Evolutionary conservation across 2,329 filamentous ascomycete species (phyloP), one percentile per base, ranked within the genome.

Genomic region (Coniochaeta sp.): DNA sequence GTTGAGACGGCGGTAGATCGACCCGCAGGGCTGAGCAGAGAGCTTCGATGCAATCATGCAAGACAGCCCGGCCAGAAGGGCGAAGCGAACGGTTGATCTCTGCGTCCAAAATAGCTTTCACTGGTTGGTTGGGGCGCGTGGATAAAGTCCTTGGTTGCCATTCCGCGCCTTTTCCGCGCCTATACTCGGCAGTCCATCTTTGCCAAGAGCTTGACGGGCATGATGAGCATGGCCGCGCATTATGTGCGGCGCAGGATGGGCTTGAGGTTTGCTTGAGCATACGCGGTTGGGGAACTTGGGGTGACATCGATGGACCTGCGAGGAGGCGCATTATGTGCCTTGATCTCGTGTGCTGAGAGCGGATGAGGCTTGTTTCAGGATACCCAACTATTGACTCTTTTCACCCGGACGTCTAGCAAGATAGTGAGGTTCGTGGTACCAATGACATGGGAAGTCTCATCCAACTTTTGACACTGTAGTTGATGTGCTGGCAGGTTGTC

Each of bases 81-180:
- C 2, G 38, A 40, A 40, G 38, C 38, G 38, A 40, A n/a, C 38
- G 16, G 38, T 40, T 40, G 38, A 40, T 40, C 38, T 40, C 38
- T n/a, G 38, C 11, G 38, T 52, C 14, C 19, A 52, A 59, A 60
- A 58, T 61, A 62, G 63, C 60, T 47, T 40, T 19, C 28, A 60
- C 54, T 64, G 65, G 61, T 64, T 65, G 65, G 64, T 61, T 58
- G 59, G 26, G 61, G 60, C 64, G 54, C 40, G 36, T 64, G 58
- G 61, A 54, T 59, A 59, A 36, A 57, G 54, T 57, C 28, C 26
- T 16, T n/a, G 33, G 17, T 52, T 52, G 65, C 62, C 54, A 22
- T 4, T 55, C 11, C 8, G 50, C 14, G 3, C 7, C 26, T 38
- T 52, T 52, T 5, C 16, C 47, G 47, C 26, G 47, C 47, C 47